phyloP scores from a whole-genome alignment of 192 early-diverging fungal species.

The Coemansia biformis region DNA sequence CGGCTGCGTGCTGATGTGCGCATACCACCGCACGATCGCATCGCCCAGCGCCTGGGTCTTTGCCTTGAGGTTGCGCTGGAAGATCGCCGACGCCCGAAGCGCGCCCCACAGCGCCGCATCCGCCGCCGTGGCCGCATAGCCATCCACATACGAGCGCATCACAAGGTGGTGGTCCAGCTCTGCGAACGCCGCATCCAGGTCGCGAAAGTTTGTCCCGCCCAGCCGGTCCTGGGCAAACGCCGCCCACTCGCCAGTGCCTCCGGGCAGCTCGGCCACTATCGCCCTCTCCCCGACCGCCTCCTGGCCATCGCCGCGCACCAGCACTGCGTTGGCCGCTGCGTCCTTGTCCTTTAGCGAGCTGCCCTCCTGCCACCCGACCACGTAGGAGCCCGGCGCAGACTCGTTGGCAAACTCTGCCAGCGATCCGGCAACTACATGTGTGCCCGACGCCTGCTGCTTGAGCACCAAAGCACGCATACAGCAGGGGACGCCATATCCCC shows the following conservation, averaged over 20 bases:
- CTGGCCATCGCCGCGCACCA: constrained; percentile 1
- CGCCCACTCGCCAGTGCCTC: constrained; percentile 59
- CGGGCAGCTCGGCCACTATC: constrained; percentile 6
- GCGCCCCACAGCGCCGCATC: constrained; percentile 88
- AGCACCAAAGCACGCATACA: too few species aligned
- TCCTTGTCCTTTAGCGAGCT: constrained; percentile 33
- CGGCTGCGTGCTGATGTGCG: constrained; percentile 59
- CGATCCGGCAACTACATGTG: constrained; percentile 48
- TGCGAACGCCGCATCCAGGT: constrained; percentile 60
- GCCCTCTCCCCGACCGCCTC: constrained; percentile 19
- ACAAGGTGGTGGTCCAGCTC: constrained; percentile 77
- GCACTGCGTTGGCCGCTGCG: constrained; percentile 38
- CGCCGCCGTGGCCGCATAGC: constrained; percentile 68
- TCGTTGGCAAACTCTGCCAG: constrained; percentile 53
- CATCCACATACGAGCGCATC: constrained; percentile 75
- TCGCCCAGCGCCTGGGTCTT: constrained; percentile 54
- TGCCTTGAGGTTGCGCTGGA: constrained; percentile 73
- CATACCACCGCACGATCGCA: constrained; percentile 79
- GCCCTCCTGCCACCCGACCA: constrained; percentile 53
- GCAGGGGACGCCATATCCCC: too few species aligned
- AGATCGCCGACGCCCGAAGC: constrained; percentile 72
- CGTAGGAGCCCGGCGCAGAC: constrained; percentile 9
- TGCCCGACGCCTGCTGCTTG: too few species aligned
- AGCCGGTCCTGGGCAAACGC: constrained; percentile 65
- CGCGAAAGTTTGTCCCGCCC: constrained; percentile 61